Evolutionary conservation across 805 yeast species (phyloP).

Genomic region (Priceomyces medius): DNA sequence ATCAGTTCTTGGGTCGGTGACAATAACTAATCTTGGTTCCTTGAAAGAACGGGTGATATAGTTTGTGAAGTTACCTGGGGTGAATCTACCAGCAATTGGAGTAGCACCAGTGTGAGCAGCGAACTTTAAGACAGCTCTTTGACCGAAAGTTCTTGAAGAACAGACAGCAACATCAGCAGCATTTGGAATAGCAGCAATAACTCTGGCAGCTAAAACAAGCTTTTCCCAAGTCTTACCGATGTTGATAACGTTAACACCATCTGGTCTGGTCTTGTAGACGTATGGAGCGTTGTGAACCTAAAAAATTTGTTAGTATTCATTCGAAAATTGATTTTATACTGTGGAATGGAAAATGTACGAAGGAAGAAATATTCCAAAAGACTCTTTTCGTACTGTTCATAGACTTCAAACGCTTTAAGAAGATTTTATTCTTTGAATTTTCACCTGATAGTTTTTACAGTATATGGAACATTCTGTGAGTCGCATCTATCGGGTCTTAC

Average conservation of each 20-base stretch:
- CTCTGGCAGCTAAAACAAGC: conserved; percentile 98
- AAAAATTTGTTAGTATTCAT: conserved; percentile 20
- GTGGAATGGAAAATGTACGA: too few species aligned
- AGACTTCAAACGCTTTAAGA: too few species aligned
- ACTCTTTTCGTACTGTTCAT: too few species aligned
- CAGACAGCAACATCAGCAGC: conserved; percentile 98
- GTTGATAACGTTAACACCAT: conserved; percentile 98
- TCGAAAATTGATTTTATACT: not conserved
- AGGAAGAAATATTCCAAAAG: too few species aligned
- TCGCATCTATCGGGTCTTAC: too few species aligned
- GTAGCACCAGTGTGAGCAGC: conserved; percentile 99
- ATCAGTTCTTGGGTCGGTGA: conserved; percentile 99
- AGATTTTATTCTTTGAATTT: too few species aligned
- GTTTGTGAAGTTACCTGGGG: conserved; percentile 99
- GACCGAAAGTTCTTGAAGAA: conserved; percentile 99
- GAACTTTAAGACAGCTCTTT: conserved; percentile 99
- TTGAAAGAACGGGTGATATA: conserved; percentile 99
- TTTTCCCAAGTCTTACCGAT: conserved; percentile 99
- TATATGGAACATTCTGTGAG: too few species aligned
- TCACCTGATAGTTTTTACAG: too few species aligned
- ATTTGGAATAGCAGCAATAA: conserved; percentile 99
- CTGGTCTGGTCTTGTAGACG: conserved; percentile 98
- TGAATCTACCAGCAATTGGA: conserved; percentile 99
- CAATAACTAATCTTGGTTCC: conserved; percentile 99
- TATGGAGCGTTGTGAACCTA: conserved; percentile 95